phyloP scores from a whole-genome alignment of 306 rosid genomes.

The Betula pendula region DNA sequence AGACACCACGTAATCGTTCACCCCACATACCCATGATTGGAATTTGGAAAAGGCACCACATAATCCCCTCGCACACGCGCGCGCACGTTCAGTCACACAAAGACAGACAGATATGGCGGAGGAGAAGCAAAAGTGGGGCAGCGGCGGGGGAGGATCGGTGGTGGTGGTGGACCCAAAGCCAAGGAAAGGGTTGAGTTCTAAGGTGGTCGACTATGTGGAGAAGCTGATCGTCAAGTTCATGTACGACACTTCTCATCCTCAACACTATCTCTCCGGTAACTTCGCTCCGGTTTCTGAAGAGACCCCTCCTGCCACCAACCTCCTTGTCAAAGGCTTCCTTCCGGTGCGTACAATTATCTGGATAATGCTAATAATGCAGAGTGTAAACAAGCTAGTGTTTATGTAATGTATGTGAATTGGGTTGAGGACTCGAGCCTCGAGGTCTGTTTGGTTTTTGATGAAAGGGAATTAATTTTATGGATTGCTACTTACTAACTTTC shows the following conservation, averaged over 20 bases:
- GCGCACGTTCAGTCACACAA: too few relatives aligned
- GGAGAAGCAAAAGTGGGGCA: slow-evolving; percentile 29
- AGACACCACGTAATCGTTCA: too few relatives aligned
- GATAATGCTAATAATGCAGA: background rate
- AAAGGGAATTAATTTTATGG: background rate
- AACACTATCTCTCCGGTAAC: slow-evolving; percentile 73
- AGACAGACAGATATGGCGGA: slow-evolving; percentile 2
- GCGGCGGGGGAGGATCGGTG: slow-evolving; percentile 15
- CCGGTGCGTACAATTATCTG: slow-evolving; percentile 56
- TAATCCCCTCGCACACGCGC: background rate
- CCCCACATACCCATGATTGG: background rate
- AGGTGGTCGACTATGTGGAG: slow-evolving; percentile 62
- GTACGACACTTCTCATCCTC: slow-evolving; percentile 64
- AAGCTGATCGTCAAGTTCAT: slow-evolving; percentile 65
- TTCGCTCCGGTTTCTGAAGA: slow-evolving; percentile 77
- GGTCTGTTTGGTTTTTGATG: background rate
- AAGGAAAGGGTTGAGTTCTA: slow-evolving; percentile 56
- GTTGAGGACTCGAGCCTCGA: background rate
- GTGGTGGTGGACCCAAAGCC: slow-evolving; percentile 75
- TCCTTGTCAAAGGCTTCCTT: slow-evolving; percentile 60
- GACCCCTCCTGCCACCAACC: slow-evolving; percentile 74
- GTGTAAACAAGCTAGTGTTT: background rate
- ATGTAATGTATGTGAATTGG: background rate
- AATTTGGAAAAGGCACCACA: background rate
- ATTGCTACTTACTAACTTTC: background rate